Base-by-base conservation (phyloP, 192 early-diverging fungal genomes). In the Obelidium mucronatum region DNA sequence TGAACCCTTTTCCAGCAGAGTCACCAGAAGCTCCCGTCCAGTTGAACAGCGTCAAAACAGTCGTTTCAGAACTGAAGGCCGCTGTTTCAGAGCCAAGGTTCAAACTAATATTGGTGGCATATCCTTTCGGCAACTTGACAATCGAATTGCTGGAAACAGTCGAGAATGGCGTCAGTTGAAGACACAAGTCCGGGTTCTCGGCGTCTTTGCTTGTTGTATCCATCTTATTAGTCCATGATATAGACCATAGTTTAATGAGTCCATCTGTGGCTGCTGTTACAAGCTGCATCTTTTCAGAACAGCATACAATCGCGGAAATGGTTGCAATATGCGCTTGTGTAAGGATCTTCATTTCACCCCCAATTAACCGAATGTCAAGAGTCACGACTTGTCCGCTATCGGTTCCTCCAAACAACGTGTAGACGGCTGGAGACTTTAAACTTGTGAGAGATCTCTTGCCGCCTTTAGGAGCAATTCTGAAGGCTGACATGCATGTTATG, bases 321-420 rank as follows among this genome's bases (percentile, higher is more conserved):
- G 79, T 78, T 28, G 64, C 74, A 11, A 63, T 70, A 63, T 81
- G 85, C 2, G 82, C 84, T 75, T 83, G 74, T 40, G 40, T 34
- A 17, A 80, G 34, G 1, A 75, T 72, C 33, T 72, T 56, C 54
- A 80, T 80, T 39, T 72, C 75, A 1, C 79, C 80, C 13, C 54
- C 53, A 17, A 26, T 17, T 33, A 67, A 39, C 65, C 80, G 59
- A 36, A 85, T 67, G 76, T 87, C 86, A 35, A 82, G 39, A 4
- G 82, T 51, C 5, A 84, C 74, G 64, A 88, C 72, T 67, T 88
- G 86, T 22, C 86, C 86, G 28, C 73, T 79, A 42, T 88, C 80
- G 2, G 85, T 86, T 6, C 85, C 86, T 24, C 81, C 77, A 35
- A 89, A 53, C 24, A 88, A 36, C 24, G 70, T 72, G 63, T 69